Percentiles rank a stretch among this genome's conserved stretches.
These are phyloP conservation scores for Penicillium turbatum DNA, from an alignment of 495 filamentous ascomycete genomes.

Conservation along the genomic window DNA sequence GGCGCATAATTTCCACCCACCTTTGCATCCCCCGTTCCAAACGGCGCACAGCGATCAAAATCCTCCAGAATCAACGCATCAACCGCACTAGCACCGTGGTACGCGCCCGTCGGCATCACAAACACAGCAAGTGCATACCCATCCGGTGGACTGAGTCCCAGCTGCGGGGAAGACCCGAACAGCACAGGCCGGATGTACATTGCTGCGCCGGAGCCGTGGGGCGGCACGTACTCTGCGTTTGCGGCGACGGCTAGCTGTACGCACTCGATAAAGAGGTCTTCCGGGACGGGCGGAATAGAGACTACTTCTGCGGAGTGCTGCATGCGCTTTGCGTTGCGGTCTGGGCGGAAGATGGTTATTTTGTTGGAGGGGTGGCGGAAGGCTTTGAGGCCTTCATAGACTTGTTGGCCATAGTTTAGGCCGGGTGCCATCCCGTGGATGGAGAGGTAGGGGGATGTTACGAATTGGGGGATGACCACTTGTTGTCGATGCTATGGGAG, in stretches of 20 bases:
- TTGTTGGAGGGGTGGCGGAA: conserved; percentile 61
- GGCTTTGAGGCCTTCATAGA: conserved; percentile 90
- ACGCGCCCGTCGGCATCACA: conserved; percentile 81
- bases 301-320: conserved; percentile 71
- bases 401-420: conserved; percentile 91
- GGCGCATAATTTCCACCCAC: conserved; percentile 61
- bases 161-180: conserved; percentile 77
- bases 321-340: conserved; percentile 76
- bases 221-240: conserved; percentile 86
- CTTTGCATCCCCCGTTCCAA: conserved; percentile 52
- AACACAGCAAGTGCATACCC: conserved; percentile 86
- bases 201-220: conserved; percentile 74
- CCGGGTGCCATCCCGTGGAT: conserved; percentile 88
- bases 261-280: conserved; percentile 64
- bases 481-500: conserved; percentile 31
- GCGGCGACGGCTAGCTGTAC: conserved; percentile 74
- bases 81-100: conserved; percentile 80
- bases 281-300: conserved; percentile 71
- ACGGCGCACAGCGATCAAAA: conserved; percentile 54
- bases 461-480: conserved; percentile 74
- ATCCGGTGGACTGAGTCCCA: conserved; percentile 76
- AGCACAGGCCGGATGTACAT: conserved; percentile 86
- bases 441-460: conserved; percentile 70
- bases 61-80: conserved; percentile 70
- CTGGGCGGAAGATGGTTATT: conserved; percentile 78